Percentiles rank a stretch among this genome's conserved stretches.
These are phyloP conservation scores for Asclepias syriaca DNA, from an alignment of 257 asterid species.

Conservation along the genomic window DNA sequence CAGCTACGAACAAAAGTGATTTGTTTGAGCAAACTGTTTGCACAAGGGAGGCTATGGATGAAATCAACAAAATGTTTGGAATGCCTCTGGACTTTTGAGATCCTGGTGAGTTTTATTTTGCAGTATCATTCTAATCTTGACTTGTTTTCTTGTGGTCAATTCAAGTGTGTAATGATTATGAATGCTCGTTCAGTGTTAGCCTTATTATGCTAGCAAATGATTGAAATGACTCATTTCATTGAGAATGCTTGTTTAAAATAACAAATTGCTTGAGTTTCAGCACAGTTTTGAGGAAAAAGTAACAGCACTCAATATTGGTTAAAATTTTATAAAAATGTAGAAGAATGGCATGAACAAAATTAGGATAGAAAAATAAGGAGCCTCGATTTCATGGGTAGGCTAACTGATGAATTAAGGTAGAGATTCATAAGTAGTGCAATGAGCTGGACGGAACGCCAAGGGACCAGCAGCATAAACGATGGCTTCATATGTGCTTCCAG, in stretches of 20 bases:
- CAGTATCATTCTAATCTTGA: conserved; percentile 1
- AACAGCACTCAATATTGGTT: conserved; percentile 1
- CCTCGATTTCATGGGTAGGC: conserved; percentile 8
- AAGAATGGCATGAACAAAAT: not conserved
- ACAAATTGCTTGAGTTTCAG: not conserved
- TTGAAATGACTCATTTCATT: not conserved
- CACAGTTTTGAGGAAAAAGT: not conserved
- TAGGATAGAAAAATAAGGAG: conserved; percentile 9
- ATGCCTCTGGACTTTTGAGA: conserved; percentile 82
- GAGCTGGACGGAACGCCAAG: conserved; percentile 70
- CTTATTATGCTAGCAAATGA: not conserved
- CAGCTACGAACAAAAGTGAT: conserved; percentile 36
- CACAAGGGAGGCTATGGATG: conserved; percentile 87
- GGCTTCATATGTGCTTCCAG: conserved; percentile 48
- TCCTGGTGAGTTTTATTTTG: conserved; percentile 31
- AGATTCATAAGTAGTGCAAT: conserved; percentile 42
- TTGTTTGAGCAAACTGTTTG: conserved; percentile 72
- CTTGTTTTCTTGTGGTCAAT: conserved; percentile 7
- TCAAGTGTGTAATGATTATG: not conserved
- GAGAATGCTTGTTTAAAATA: not conserved
- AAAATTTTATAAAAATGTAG: not conserved
- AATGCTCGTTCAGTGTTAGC: not conserved
- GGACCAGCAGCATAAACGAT: conserved; percentile 67
- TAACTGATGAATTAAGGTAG: conserved; percentile 3
- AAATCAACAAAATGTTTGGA: conserved; percentile 77